phyloP scores from a whole-genome alignment of 2,329 filamentous ascomycete genomes.

The Coniochaeta ligniaria region DNA sequence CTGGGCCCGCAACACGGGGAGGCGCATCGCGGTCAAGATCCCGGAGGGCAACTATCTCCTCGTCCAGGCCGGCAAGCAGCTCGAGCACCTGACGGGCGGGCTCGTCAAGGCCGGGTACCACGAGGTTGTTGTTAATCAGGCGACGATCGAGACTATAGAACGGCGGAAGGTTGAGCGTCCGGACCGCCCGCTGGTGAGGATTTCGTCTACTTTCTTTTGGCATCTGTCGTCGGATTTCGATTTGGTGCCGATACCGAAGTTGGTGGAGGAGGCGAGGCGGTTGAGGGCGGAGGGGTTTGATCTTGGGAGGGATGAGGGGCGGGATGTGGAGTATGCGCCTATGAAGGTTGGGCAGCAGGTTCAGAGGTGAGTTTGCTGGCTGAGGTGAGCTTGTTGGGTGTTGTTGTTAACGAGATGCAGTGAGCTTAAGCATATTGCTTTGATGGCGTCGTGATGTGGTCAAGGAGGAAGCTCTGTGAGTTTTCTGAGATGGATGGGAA shows the following conservation, averaged over 20 bases:
- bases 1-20: slow-evolving; percentile 57
- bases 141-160: slow-evolving; percentile 40
- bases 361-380: slow-evolving; percentile 35
- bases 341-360: slow-evolving; percentile 56
- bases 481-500: too few species aligned
- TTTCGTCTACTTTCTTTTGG: slow-evolving; percentile 56
- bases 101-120: slow-evolving; percentile 56
- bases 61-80: slow-evolving; percentile 56
- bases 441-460: not conserved
- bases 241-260: slow-evolving; percentile 40
- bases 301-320: slow-evolving; percentile 46
- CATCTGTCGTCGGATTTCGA: slow-evolving; percentile 51
- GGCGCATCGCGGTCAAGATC: slow-evolving; percentile 51
- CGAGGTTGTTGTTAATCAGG: slow-evolving; percentile 52
- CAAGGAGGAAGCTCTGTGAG: too few species aligned
- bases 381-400: not conserved
- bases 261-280: slow-evolving; percentile 34
- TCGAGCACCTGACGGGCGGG: slow-evolving; percentile 54
- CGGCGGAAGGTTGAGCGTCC: slow-evolving; percentile 32
- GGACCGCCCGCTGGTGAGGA: slow-evolving; percentile 45
- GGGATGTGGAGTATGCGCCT: slow-evolving; percentile 35
- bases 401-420: not conserved
- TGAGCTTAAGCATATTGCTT: not conserved
- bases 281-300: slow-evolving; percentile 39
- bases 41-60: slow-evolving; percentile 50